These are phyloP conservation scores for Dictyostelium capitatum DNA, from an alignment of 78 protist species.

Conservation along the genomic window DNA sequence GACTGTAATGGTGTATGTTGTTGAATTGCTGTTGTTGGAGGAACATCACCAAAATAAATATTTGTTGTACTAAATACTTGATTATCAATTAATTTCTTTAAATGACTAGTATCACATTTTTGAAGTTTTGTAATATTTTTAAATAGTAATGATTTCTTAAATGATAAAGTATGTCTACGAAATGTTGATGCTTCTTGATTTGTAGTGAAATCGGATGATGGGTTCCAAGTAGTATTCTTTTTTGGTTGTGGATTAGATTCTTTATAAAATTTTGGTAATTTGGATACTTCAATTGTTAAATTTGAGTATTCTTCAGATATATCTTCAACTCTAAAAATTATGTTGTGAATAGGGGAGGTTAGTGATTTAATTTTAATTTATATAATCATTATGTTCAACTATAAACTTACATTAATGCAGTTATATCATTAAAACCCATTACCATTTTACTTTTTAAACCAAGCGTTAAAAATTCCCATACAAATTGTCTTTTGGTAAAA, in stretches of 20 bases:
- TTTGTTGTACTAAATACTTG: background rate
- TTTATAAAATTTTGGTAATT: slow-evolving; percentile 56
- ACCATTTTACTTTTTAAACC: slow-evolving; percentile 52
- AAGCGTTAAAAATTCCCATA: slow-evolving; percentile 47
- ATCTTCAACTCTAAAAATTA: too few relatives aligned
- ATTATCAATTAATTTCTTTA: background rate
- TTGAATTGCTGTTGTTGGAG: background rate
- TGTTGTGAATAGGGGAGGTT: too few relatives aligned
- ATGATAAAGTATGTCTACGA: slow-evolving; percentile 32
- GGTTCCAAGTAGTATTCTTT: slow-evolving; percentile 68
- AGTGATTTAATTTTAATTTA: too few relatives aligned
- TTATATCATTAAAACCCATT: slow-evolving; percentile 29
- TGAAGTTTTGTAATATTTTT: slow-evolving; percentile 42
- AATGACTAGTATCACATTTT: slow-evolving; percentile 2
- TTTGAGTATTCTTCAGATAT: slow-evolving; percentile 1
- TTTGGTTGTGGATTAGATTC: slow-evolving; percentile 79
- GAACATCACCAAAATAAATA: slow-evolving; percentile 13
- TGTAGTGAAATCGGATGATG: slow-evolving; percentile 23
- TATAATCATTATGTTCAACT: too few relatives aligned
- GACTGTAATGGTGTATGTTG: background rate
- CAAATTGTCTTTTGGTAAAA: slow-evolving; percentile 68
- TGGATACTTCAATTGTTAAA: slow-evolving; percentile 25
- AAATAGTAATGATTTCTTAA: slow-evolving; percentile 8
- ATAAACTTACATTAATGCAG: slow-evolving; percentile 45
- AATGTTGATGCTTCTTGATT: slow-evolving; percentile 20